Evolutionary conservation across 2,329 filamentous ascomycete species (phyloP), one percentile per base, ranked within the genome.

Genomic region (Phyllosticta citrichinensis): DNA sequence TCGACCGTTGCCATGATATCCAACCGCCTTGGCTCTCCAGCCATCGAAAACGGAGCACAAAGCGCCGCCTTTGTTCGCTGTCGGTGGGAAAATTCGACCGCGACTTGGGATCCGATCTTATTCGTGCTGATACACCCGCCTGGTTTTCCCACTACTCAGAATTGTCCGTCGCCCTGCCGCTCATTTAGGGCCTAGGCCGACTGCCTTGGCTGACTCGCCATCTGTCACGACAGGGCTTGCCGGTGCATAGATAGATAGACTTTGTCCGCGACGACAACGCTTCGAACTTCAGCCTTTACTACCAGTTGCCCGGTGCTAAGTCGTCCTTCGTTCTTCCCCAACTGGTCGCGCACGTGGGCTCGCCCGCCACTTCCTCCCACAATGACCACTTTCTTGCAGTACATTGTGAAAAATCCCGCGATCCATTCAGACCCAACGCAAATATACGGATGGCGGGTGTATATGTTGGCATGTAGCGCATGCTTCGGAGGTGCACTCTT

Each of bases 401-500:
- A 74, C 66, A 76, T 87, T 68, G 80, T 87, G 66, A 82, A 82
- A 73, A 89, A 89, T 77, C 85, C 89, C 71, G 83, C 87, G 53
- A 88, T 89, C 82, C 84, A 81, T 68, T 73, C 76, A 40, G 86
- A 89, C 68, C 86, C 86, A 19, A 77, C 80, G 20, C 81, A 87
- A 69, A 84, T 88, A 62, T 88, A 88, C 73, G 84, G 85, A 68
- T 88, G 85, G 85, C 81, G 85, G 61, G 84, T 87, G 27, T 83
- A 86, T 64, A 79, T 79, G 61, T 77, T 87, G 65, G 84, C 84
- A 56, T 84, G 79, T 68, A 84, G 83, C 64, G 80, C 84, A 51
- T 88, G 86, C 72, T 89, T 87, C 63, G 87, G 87, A 63, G 87
- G 86, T 55, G 83, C 83, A 77, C 79, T 86, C 55, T 88, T 88